Conservation (phyloP, 805 yeast genomes). For the Spathaspora passalidarum region DNA sequence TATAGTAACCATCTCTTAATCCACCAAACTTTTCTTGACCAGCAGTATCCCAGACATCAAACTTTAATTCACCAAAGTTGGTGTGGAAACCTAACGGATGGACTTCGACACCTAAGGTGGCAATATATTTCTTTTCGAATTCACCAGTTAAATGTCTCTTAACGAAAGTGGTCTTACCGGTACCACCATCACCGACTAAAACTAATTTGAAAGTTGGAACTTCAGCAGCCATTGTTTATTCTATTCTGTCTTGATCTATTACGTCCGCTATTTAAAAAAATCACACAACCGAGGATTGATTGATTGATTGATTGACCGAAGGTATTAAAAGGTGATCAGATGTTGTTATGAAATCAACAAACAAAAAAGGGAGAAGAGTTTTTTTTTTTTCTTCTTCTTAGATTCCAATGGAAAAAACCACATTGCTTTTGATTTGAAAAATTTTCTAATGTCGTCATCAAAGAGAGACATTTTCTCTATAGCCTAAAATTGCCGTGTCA, state of each 20-base stretch:
- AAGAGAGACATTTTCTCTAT: not conserved
- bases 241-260: conserved; percentile 6
- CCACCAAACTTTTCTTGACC: conserved; percentile 99
- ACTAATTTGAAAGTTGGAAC: conserved; percentile 98
- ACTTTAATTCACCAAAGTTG: conserved; percentile 97
- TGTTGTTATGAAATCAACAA: not conserved
- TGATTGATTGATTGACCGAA: conserved; percentile 4
- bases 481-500: not conserved
- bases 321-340: not conserved
- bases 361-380: not conserved
- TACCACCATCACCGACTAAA: conserved; percentile 99
- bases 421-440: not conserved
- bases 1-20: conserved; percentile 98
- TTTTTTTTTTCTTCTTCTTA: conserved; percentile 4
- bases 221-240: conserved; percentile 58
- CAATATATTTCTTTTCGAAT: conserved; percentile 97
- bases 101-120: conserved; percentile 99
- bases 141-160: conserved; percentile 99
- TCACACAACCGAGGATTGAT: not conserved
- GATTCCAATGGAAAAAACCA: not conserved
- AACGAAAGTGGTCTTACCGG: conserved; percentile 99
- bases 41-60: conserved; percentile 99
- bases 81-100: conserved; percentile 98
- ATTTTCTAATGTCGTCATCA: not conserved
- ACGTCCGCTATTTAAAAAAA: not conserved